A percentile compares a stretch with the other conserved stretches of the same genome.
These are phyloP conservation scores for Thalia dealbata DNA, from an alignment of 176 grass and related monocot genomes.

Conservation along the genomic window DNA sequence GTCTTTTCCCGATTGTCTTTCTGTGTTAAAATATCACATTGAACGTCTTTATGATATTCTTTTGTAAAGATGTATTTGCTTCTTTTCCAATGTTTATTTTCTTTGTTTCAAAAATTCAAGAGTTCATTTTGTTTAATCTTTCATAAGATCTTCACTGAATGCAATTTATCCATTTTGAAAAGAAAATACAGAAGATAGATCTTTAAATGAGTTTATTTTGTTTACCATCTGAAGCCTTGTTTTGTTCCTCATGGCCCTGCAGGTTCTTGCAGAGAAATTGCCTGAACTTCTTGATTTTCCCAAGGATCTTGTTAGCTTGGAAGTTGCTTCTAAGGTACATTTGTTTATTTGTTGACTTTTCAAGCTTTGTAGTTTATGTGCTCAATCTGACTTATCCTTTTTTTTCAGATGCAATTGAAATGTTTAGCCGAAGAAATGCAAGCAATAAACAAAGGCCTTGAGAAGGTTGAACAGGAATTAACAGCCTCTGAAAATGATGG, in stretches of 20 bases:
- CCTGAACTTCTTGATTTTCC: constrained; percentile 92
- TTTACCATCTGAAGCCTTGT: neutral
- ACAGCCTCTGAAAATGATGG: constrained; percentile 94
- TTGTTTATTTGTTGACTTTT: neutral
- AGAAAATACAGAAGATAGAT: too few species aligned
- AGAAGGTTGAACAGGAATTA: constrained; percentile 97
- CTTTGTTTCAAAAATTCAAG: neutral
- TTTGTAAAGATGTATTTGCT: neutral
- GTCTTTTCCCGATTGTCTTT: neutral
- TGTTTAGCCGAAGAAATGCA: constrained; percentile 98
- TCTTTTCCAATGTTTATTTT: neutral
- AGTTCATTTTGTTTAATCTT: neutral
- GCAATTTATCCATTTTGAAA: too few species aligned
- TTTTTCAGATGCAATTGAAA: constrained; percentile 87
- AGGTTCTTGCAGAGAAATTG: constrained; percentile 95
- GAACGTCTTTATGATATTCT: neutral
- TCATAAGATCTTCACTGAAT: too few species aligned
- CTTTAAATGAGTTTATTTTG: neutral
- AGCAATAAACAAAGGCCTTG: constrained; percentile 91
- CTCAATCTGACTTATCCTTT: constrained; percentile 18
- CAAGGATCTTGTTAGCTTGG: constrained; percentile 82
- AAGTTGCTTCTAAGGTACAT: constrained; percentile 73
- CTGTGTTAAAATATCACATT: neutral
- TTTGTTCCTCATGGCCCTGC: constrained; percentile 3
- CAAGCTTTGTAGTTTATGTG: neutral